Base-by-base conservation (phyloP, 352 stramenopile genomes). In the Globisporangium cederbergense region DNA sequence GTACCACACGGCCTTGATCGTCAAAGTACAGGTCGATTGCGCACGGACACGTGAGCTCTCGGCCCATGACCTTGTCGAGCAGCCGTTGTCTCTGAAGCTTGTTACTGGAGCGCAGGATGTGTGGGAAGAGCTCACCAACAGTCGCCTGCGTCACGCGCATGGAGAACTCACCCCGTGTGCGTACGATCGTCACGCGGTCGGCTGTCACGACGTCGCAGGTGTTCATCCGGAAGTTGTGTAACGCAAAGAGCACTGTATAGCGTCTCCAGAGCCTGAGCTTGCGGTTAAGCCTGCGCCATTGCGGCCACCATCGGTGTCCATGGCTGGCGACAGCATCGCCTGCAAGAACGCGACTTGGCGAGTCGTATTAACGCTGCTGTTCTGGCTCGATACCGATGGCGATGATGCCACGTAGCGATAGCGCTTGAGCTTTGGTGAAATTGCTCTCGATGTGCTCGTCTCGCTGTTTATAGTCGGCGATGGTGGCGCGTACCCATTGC, bases 21-120 rank as follows among this genome's bases (percentile, higher is more conserved):
- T 73, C 66, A 65, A 73, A 70, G 59, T 67, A 73, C 32, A 68
- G 51, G 62, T 73, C 56, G n/a, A 73, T 68, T 9, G 61, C 25
- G 62, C 63, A 53, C 58, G 20, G 18, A 54, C 63, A 58, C 43
- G n/a, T n/a, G 30, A 73, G 42, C 32, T 68, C 45, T 34, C 64
- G 60, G 25, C 64, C 67, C 34, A 74, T 34, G 45, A 71, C 51
- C 4, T n/a, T 16, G 25, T 74, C 47, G 4, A 74, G 34, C 9
- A 74, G 38, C 20, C 30, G 18, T 38, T 47, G 55, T 20, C 28
- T 18, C 32, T 38, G 5, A 6, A n/a, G 22, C 2, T 50, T n/a
- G 36, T 42, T 18, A 53, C 8, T 18, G 46, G 20, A 5, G n/a
- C 46, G 22, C 20, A 53, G 36, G 4, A 60, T n/a, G 13, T 50